A percentile compares a stretch with the other conserved stretches of the same genome.
Conservation (phyloP, 768 basidiomycete species). For the Glaciozyma antarctica region DNA sequence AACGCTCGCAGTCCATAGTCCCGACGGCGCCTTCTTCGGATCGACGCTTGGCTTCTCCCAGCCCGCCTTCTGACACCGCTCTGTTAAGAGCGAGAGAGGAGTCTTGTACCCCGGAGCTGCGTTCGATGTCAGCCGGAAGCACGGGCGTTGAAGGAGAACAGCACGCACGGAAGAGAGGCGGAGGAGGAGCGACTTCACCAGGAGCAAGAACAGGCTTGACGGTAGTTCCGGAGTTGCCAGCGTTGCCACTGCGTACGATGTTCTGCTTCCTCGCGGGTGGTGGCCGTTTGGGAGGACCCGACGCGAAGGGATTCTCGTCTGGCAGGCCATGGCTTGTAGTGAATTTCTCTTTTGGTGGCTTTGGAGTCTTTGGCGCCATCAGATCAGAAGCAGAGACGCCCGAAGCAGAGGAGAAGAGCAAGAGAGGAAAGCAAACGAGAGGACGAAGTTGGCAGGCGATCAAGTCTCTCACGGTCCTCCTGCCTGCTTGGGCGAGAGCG, state of each 20-base stretch:
- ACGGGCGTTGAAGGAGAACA: background rate
- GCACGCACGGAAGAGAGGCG: conserved; percentile 23
- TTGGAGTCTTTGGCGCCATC: background rate
- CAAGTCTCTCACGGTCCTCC: too few species aligned
- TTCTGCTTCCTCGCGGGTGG: conserved; percentile 2
- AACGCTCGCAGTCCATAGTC: conserved; percentile 54
- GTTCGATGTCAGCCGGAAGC: background rate
- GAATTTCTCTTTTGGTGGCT: background rate
- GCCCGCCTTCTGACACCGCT: conserved; percentile 82
- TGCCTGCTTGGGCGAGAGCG: too few species aligned
- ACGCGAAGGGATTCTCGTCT: background rate
- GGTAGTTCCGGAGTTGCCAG: background rate
- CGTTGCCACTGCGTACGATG: conserved; percentile 23
- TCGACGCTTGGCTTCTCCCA: conserved; percentile 81
- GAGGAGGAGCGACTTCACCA: conserved; percentile 17
- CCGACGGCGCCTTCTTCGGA: conserved; percentile 51
- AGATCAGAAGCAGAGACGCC: too few species aligned
- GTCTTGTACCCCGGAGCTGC: conserved; percentile 58
- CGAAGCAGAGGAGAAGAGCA: too few species aligned
- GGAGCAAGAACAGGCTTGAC: conserved; percentile 7
- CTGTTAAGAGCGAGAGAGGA: conserved; percentile 66
- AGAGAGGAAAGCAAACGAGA: too few species aligned
- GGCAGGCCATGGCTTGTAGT: background rate
- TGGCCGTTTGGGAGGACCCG: background rate
- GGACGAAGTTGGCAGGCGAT: too few species aligned